Evolutionary conservation across 768 basidiomycete species (phyloP).

Genomic region (Xanthoconium purpureum): DNA sequence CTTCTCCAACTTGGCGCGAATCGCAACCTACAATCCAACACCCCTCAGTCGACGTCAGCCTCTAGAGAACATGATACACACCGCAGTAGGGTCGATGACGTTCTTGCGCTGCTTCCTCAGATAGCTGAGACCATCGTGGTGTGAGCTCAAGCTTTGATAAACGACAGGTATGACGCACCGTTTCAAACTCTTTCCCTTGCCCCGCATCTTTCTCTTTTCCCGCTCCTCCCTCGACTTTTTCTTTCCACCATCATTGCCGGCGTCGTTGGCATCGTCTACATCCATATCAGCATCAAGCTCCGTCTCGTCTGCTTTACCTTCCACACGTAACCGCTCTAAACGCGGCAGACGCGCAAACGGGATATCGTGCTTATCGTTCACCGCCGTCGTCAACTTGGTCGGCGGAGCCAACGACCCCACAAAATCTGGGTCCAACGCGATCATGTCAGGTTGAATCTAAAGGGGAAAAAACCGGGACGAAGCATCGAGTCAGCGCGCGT

Average conservation of each 20-base stretch:
- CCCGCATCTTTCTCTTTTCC: constrained; percentile 81
- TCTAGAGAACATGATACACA: constrained; percentile 32
- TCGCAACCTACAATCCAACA: constrained; percentile 42
- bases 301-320: constrained; percentile 71
- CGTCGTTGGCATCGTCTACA: constrained; percentile 32
- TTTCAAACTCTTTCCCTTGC: constrained; percentile 84
- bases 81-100: constrained; percentile 80
- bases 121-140: constrained; percentile 38
- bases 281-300: constrained; percentile 41
- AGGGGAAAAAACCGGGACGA: too few species aligned
- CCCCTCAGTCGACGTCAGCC: background rate
- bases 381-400: constrained; percentile 52
- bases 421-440: constrained; percentile 76
- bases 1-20: constrained; percentile 64
- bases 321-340: constrained; percentile 56
- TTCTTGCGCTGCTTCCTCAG: constrained; percentile 93
- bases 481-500: background rate
- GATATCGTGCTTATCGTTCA: constrained; percentile 43
- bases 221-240: constrained; percentile 26
- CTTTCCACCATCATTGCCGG: constrained; percentile 32
- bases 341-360: constrained; percentile 75
- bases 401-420: constrained; percentile 66
- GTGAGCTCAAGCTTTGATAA: background rate
- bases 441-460: constrained; percentile 90
- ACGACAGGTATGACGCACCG: constrained; percentile 38